Evolutionary conservation across 2,329 filamentous ascomycete genomes (phyloP).

Genomic region (Hortaea sp.): DNA sequence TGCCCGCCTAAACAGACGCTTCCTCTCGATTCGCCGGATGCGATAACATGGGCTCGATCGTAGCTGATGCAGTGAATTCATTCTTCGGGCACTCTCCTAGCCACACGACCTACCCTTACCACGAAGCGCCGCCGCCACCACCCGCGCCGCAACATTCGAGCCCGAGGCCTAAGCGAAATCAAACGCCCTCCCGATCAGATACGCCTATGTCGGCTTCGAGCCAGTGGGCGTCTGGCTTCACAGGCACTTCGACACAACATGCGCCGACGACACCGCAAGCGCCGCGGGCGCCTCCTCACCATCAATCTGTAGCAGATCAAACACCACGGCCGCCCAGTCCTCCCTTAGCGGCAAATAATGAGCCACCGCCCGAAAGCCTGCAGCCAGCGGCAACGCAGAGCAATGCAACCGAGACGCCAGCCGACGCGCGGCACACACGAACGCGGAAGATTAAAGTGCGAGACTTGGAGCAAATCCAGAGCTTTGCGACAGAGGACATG

Average conservation of each 20-base stretch:
- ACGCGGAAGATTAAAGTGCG: conserved; percentile 65
- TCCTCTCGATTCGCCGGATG: conserved; percentile 10
- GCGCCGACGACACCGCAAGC: conserved; percentile 2
- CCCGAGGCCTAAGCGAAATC: conserved; percentile 15
- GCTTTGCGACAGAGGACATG: conserved; percentile 71
- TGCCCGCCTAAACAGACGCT: conserved; percentile 7
- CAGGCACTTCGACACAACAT: conserved; percentile 10
- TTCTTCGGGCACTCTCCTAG: conserved; percentile 29
- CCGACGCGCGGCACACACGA: conserved; percentile 23
- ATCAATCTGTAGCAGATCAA: conserved; percentile 3
- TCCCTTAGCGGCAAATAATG: conserved; percentile 12
- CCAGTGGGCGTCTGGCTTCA: conserved; percentile 23
- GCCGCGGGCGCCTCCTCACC: conserved; percentile 5
- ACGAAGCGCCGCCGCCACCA: conserved; percentile 16
- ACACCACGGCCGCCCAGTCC: conserved; percentile 13
- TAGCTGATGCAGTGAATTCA: conserved; percentile 65
- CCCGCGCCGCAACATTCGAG: conserved; percentile 9
- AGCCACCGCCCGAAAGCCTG: conserved; percentile 17
- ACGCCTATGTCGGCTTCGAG: conserved; percentile 20
- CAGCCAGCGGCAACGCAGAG: not conserved
- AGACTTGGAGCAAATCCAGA: conserved; percentile 84
- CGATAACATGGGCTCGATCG: conserved; percentile 51
- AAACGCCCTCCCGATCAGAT: conserved; percentile 15
- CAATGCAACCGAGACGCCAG: conserved; percentile 22
- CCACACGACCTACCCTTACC: conserved; percentile 17